Evolutionary conservation across 495 filamentous ascomycete genomes (phyloP).

Genomic region (Lepraria neglecta): DNA sequence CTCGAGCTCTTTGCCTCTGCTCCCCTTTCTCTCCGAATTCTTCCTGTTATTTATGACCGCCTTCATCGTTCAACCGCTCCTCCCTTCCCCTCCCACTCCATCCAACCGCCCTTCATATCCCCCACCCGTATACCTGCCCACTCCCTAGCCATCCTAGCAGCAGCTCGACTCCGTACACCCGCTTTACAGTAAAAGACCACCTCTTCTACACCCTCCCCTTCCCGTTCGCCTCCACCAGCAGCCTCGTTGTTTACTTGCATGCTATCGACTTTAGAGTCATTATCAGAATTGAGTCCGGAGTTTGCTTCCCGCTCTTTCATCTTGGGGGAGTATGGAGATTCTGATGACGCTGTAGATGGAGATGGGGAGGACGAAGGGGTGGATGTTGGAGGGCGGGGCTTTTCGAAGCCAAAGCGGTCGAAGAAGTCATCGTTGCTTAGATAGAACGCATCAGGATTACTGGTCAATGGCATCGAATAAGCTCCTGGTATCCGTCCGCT

Average conservation of each 20-base stretch:
- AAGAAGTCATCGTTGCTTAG: conserved; percentile 70
- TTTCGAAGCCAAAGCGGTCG: conserved; percentile 61
- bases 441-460: conserved; percentile 69
- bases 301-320: conserved; percentile 40
- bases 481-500: conserved; percentile 75
- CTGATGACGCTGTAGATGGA: background rate
- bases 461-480: conserved; percentile 70
- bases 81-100: conserved; percentile 73
- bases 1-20: background rate
- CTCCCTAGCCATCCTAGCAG: conserved; percentile 78
- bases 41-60: no score
- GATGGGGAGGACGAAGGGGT: background rate
- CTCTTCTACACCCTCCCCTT: conserved; percentile 39
- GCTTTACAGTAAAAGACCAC: conserved; percentile 91
- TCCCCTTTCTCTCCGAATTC: background rate
- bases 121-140: conserved; percentile 63
- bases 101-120: conserved; percentile 85
- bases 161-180: conserved; percentile 72
- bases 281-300: conserved; percentile 34
- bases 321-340: conserved; percentile 4
- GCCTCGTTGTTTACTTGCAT: background rate
- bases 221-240: conserved; percentile 7
- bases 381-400: conserved; percentile 36
- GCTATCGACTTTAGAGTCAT: conserved; percentile 3
- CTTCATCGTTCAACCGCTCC: conserved; percentile 51